Percentiles rank a stretch among this genome's conserved stretches.
Evolutionary conservation across 352 stramenopile species (phyloP).

Genomic region (Elongisporangium senticosum): DNA sequence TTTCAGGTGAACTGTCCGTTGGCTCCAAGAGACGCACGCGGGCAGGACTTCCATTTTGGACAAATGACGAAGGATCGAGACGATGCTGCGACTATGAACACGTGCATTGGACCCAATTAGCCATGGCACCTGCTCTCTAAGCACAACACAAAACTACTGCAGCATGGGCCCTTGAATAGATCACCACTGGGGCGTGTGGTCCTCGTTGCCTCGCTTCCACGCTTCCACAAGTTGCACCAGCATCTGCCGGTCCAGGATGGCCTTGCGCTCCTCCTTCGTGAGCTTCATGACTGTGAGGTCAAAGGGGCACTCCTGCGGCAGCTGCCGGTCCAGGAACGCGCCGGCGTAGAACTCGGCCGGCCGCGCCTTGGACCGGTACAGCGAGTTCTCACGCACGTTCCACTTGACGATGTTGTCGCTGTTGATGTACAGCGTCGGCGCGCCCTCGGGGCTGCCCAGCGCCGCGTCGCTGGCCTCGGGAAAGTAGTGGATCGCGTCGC

Average conservation of each 20-base stretch:
- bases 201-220: background rate
- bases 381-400: conserved; percentile 15
- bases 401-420: conserved; percentile 29
- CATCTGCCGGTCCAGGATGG: conserved; percentile 24
- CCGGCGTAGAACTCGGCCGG: conserved; percentile 29
- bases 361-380: conserved; percentile 30
- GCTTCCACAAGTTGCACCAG: background rate
- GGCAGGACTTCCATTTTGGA: too few relatives aligned
- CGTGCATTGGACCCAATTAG: too few relatives aligned
- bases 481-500: conserved; percentile 23
- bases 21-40: too few relatives aligned
- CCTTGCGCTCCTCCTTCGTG: conserved; percentile 18
- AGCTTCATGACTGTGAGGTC: conserved; percentile 25
- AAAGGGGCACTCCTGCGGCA: conserved; percentile 35
- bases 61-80: too few relatives aligned
- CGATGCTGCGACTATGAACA: too few relatives aligned
- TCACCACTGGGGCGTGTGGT: background rate
- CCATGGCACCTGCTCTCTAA: too few relatives aligned
- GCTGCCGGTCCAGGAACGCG: conserved; percentile 20
- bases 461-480: conserved; percentile 11
- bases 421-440: conserved; percentile 41
- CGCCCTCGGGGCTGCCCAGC: conserved; percentile 2
- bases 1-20: too few relatives aligned
- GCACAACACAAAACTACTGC: too few relatives aligned
- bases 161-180: too few relatives aligned